Percentiles rank a stretch among this genome's conserved stretches.
phyloP scores from a whole-genome alignment of 2,329 filamentous ascomycete genomes.

The Cercospora citrullina region DNA sequence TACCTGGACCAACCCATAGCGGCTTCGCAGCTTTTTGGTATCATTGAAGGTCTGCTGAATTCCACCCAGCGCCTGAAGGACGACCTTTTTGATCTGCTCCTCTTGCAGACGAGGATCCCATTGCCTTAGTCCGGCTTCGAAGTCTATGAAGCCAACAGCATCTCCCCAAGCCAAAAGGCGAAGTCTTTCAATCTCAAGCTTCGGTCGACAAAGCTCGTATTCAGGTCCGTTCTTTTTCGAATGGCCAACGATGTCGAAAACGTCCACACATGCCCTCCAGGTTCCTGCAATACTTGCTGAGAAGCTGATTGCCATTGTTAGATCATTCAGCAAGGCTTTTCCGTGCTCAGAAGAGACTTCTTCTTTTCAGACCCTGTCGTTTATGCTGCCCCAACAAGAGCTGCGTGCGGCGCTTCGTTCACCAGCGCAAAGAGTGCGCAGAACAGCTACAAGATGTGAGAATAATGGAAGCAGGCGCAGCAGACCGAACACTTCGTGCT shows the following conservation, averaged over 20 bases:
- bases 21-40: neutral
- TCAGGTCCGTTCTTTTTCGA: neutral
- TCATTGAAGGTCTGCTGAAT: neutral
- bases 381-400: neutral
- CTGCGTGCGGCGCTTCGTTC: neutral
- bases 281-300: neutral
- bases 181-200: neutral
- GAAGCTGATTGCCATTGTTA: neutral
- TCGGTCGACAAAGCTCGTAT: neutral
- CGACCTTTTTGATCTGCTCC: neutral
- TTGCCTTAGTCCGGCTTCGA: neutral
- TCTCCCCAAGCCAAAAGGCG: neutral
- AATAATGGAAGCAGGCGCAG: neutral
- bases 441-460: neutral
- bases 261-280: neutral
- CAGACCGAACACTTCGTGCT: neutral
- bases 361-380: neutral
- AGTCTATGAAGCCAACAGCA: neutral
- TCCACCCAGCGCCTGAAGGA: neutral
- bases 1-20: neutral
- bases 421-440: neutral
- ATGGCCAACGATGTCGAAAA: neutral
- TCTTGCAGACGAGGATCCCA: neutral
- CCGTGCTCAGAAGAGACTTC: neutral
- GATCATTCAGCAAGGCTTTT: neutral